Base-by-base conservation (phyloP, 192 early-diverging fungal genomes). In the Coemansia sp. region DNA sequence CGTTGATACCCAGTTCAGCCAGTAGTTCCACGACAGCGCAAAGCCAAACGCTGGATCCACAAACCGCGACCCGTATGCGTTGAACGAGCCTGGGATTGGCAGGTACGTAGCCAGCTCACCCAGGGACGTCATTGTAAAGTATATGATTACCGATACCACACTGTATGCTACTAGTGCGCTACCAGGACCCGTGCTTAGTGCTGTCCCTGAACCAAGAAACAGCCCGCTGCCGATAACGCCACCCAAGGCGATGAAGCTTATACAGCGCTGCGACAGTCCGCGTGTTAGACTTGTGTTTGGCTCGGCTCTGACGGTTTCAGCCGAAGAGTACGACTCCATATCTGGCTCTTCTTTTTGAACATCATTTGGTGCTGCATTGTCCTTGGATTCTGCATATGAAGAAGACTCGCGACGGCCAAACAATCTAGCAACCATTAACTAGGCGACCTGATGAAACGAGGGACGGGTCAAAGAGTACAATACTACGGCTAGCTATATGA, bases 51-150 rank as follows among this genome's bases (percentile, higher is more conserved):
- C 83, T 0, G 88, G 89, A 77, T 91, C 89, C 0, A 91, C 83
- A 55, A 90, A 92, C 25, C 88, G 81, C 22, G 80, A 78, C 14
- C 85, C 86, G 55, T 86, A 86, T 19, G 82, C 84, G 41, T 85
- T 88, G 58, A 92, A 92, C 27, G 84, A 83, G 11, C 90, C 92
- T 1, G 88, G 81, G 8, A 89, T 80, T 2, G 91, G 87, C 55
- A 93, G 81, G 42, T 83, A 83, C 0, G 91, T 83, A 0, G 87
- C 80, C 82, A 93, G 86, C 70, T 93, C 91, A 54, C 88, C 90
- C 56, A 93, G 71, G 55, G 84, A 86, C 6, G 84, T 87, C 69
- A 87, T 83, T 38, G 84, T 77, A 62, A 82, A 87, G 42, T 77
- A 87, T 10, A 84, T 84, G 40, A 85, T 80, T n/a, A 70, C 67